Evolutionary conservation across 2,329 filamentous ascomycete species (phyloP), one percentile per base, ranked within the genome.

Genomic region (Pseudocercospora fijiensis): DNA sequence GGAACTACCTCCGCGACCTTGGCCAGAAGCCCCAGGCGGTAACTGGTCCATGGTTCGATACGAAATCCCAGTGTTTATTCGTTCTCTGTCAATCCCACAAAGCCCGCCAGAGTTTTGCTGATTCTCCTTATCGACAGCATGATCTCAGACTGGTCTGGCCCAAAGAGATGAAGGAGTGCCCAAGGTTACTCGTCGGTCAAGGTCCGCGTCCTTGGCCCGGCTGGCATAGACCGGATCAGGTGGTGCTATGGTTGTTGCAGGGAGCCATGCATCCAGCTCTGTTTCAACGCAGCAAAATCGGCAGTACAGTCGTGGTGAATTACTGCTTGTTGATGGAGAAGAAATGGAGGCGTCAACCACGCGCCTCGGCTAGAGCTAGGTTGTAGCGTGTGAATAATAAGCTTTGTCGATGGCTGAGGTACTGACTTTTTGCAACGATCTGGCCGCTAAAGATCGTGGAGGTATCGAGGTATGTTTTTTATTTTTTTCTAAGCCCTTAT

Each of bases 1-100:
- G 49, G 63, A 30, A 24, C 63, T 51, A 22, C 22, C 33, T 28
- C 56, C 56, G 26, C 43, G 49, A n/a, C 60, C 60, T 33, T 65
- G 60, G 4, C 60, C 60, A 10, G 52, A 18, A 13, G 18, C 52
- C 7, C 60, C 60, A 30, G 60, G 60, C n/a, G 28, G 53, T 57
- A 26, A 20, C 13, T 57, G 53, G 9, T 57, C 53, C 33, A 53
- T 53, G 49, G 18, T 28, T 24, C 18, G 5, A 4, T n/a, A 28
- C 5, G 13, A 16, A 5, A 24, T 13, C 22, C 26, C 26, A n/a
- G 26, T 53, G 10, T 1, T 16, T n/a, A 6, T n/a, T 10, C 49
- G 13, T 18, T 30, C 49, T 28, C 10, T 24, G 37, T 28, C 26
- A 53, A 26, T 28, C 4, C 49, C 49, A 53, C 10, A 30, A 9